These are phyloP conservation scores for Triticum dicoccoides DNA, from an alignment of 176 grass and related monocot species.

Conservation along the genomic window DNA sequence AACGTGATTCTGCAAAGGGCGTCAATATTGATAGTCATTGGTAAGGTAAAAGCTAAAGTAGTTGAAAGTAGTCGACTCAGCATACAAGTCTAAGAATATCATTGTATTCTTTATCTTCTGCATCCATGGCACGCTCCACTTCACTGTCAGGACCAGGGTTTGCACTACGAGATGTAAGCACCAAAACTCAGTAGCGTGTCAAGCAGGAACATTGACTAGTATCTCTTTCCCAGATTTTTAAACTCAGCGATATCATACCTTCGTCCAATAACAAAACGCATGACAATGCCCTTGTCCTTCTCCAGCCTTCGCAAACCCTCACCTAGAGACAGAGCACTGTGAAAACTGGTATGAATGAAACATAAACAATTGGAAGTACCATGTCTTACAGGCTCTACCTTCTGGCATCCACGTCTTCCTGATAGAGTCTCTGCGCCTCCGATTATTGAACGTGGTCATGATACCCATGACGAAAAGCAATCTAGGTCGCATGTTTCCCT, in stretches of 20 bases:
- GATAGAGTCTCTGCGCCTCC: conserved; percentile 49
- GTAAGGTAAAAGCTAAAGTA: neutral
- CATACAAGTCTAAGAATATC: conserved; percentile 75
- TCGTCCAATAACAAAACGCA: conserved; percentile 69
- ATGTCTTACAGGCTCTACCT: conserved; percentile 18
- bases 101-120: conserved; percentile 55
- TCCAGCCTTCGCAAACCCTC: conserved; percentile 46
- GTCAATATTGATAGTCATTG: neutral
- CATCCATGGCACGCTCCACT: conserved; percentile 46
- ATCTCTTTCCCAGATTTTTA: neutral
- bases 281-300: conserved; percentile 57
- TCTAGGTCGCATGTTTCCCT: conserved; percentile 19
- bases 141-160: conserved; percentile 44
- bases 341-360: neutral
- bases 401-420: conserved; percentile 61
- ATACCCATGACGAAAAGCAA: conserved; percentile 64
- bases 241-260: conserved; percentile 58
- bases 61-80: conserved; percentile 1
- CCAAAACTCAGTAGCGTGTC: neutral
- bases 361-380: neutral
- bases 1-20: conserved; percentile 49
- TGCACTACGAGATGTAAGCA: conserved; percentile 27
- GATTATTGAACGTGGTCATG: conserved; percentile 51
- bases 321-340: conserved; percentile 30
- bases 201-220: neutral